Evolutionary conservation across 768 basidiomycete genomes (phyloP).

Genomic region (Gloeopeniophorella convolvens): DNA sequence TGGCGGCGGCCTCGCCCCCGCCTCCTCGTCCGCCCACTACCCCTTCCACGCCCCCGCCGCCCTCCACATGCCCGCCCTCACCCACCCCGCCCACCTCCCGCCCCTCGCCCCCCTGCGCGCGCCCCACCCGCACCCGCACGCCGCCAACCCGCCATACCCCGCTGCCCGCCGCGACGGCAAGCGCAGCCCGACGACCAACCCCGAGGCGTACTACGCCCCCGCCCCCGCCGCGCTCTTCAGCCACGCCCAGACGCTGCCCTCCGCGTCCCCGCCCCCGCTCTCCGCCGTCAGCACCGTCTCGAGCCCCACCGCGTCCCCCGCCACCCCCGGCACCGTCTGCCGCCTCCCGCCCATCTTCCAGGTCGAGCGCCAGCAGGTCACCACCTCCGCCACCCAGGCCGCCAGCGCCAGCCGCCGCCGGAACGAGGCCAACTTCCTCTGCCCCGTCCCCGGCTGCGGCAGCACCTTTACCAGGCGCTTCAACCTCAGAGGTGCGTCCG

Average conservation of each 20-base stretch:
- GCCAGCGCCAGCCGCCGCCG: constrained; percentile 85
- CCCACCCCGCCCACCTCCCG: constrained; percentile 1
- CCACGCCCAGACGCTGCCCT: constrained; percentile 27
- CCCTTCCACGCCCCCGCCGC: constrained; percentile 27
- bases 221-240: constrained; percentile 50
- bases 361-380: constrained; percentile 92
- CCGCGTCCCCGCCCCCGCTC: constrained; percentile 18
- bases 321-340: constrained; percentile 29
- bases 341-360: constrained; percentile 79
- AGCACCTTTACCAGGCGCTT: constrained; percentile 68
- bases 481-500: constrained; percentile 65
- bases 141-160: constrained; percentile 18
- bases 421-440: constrained; percentile 84
- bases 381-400: constrained; percentile 87
- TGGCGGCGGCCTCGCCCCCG: constrained; percentile 20
- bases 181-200: constrained; percentile 27
- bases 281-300: constrained; percentile 17
- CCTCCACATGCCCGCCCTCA: constrained; percentile 18
- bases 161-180: constrained; percentile 20
- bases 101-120: constrained; percentile 14
- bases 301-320: constrained; percentile 14
- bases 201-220: constrained; percentile 33
- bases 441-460: constrained; percentile 34
- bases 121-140: constrained; percentile 18
- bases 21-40: constrained; percentile 32